Conservation (phyloP, 768 basidiomycete species). For the Tulasnella sp. region DNA sequence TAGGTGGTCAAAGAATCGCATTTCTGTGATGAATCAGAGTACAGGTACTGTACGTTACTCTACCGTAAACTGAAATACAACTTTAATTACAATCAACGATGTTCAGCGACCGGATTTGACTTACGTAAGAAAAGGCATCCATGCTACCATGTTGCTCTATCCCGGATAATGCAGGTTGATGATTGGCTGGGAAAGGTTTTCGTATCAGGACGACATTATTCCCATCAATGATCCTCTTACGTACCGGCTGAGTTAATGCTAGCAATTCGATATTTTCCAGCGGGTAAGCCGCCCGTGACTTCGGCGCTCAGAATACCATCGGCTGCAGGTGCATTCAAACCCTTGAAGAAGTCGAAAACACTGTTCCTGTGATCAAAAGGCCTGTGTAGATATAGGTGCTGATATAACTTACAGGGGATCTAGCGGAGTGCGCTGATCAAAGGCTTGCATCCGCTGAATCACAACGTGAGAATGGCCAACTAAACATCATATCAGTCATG, state of each 20-base stretch:
- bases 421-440: constrained; percentile 22
- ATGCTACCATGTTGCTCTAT: constrained; percentile 22
- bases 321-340: constrained; percentile 20
- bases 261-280: constrained; percentile 23
- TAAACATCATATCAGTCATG: constrained; percentile 7
- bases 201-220: constrained; percentile 17
- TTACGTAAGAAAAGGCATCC: constrained; percentile 21
- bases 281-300: constrained; percentile 26
- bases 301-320: constrained; percentile 25
- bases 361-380: background rate
- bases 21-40: too few species aligned
- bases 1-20: too few species aligned
- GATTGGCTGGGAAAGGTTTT: too few species aligned
- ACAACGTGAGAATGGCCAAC: constrained; percentile 28
- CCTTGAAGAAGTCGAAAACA: constrained; percentile 22
- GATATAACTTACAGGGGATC: constrained; percentile 19
- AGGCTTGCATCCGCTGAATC: constrained; percentile 24
- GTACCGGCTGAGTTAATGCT: constrained; percentile 17
- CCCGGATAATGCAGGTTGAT: constrained; percentile 20
- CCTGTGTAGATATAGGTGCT: background rate
- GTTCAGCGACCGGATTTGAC: too few species aligned
- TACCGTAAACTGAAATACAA: too few species aligned
- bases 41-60: too few species aligned
- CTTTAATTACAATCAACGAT: too few species aligned
- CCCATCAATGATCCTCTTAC: too few species aligned